These are phyloP conservation scores for Geotrichum histeridarum DNA, from an alignment of 1,139 yeast genomes.

Conservation along the genomic window DNA sequence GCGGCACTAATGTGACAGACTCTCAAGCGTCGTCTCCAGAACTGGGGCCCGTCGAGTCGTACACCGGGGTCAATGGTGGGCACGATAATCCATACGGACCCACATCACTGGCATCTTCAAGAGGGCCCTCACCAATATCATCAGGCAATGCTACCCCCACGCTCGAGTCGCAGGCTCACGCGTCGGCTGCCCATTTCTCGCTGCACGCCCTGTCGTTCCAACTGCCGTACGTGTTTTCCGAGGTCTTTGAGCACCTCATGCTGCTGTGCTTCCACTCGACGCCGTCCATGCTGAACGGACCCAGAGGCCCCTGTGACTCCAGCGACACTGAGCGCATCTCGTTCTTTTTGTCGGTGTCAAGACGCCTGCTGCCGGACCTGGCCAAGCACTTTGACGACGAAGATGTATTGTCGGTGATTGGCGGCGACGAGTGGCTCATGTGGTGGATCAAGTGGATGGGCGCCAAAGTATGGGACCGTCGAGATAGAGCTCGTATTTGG, in stretches of 20 bases:
- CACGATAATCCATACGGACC: neutral
- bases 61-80: neutral
- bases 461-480: slow-evolving; percentile 76
- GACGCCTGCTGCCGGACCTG: slow-evolving; percentile 67
- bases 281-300: slow-evolving; percentile 32
- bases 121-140: slow-evolving; percentile 4
- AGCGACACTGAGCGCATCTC: slow-evolving; percentile 58
- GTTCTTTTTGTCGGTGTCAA: slow-evolving; percentile 62
- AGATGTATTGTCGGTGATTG: slow-evolving; percentile 54
- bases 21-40: slow-evolving; percentile 10
- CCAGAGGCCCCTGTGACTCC: slow-evolving; percentile 15
- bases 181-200: slow-evolving; percentile 1
- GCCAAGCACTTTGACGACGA: slow-evolving; percentile 77
- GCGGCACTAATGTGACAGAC: slow-evolving; percentile 6
- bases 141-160: slow-evolving; percentile 11
- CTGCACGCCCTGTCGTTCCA: slow-evolving; percentile 11
- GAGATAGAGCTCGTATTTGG: slow-evolving; percentile 86
- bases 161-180: neutral
- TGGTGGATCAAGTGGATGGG: slow-evolving; percentile 97
- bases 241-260: slow-evolving; percentile 69
- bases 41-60: slow-evolving; percentile 4
- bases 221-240: slow-evolving; percentile 41
- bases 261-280: slow-evolving; percentile 73
- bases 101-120: neutral
- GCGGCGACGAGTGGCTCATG: slow-evolving; percentile 83